Base-by-base conservation (phyloP, 148 eudicot species). In the Cornus controversa region DNA sequence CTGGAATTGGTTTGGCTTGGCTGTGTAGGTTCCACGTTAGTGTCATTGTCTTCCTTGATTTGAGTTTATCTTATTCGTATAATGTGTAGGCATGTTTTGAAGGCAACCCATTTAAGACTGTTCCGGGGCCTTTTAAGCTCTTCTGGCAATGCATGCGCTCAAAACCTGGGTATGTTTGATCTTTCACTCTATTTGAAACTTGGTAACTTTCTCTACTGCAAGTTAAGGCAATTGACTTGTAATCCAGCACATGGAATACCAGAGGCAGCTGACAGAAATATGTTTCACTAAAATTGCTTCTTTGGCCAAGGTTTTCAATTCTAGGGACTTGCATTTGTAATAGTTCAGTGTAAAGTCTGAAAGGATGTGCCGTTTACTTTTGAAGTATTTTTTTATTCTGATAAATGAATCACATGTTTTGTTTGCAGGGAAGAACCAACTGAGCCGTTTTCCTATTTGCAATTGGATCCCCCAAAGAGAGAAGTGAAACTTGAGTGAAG, bases 141-240 rank as follows among this genome's bases (percentile, higher is more conserved):
- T 95, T 95, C 86, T 93, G 87, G 88, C 94, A 84, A 79, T 95
- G 99, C 90, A 95, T 93, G 99, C 96, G 88, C 74, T 93, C 99
- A n/a, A 93, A 91, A 69, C 96, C 93, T 31, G 99, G 99, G 98
- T 94, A 90, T 34, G 81, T 62, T 27, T 75, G 60, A 54, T 68
- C 34, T 42, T 28, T 75, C 50, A 45, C 25, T 72, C 75, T 68
- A 50, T 63, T 67, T 40, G 16, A 26, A 40, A 7, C 25, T 47
- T 3, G 60, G 20, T 20, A 54, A 54, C 20, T 54, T 54, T 54
- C 60, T 54, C 8, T 54, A 14, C 22, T 14, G 60, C 5, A 20
- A 54, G 60, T 54, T 20, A 16, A 54, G 45, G 45, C 10, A 40
- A 40, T 40, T 40, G 45, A 40, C 45, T 0, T 6, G 45, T 40